A percentile compares a stretch with the other conserved stretches of the same genome.
phyloP scores from a whole-genome alignment of 1,284 basidiomycete genomes.

The Ustilago lituana region DNA sequence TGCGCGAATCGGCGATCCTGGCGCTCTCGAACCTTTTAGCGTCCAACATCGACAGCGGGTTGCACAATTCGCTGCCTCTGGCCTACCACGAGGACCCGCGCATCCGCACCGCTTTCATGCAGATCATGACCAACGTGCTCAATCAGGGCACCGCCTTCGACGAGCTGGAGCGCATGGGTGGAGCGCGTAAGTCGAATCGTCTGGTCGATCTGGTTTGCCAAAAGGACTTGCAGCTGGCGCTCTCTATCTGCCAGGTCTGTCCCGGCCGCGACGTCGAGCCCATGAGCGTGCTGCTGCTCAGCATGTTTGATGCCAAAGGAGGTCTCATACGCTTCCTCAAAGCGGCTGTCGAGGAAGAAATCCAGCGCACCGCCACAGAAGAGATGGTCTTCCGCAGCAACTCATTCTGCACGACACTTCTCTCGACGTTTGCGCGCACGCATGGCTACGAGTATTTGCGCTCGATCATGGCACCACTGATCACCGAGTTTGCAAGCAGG shows the following conservation, averaged over 20 bases:
- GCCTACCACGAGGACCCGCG: slow-evolving; percentile 80
- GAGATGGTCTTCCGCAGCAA: slow-evolving; percentile 65
- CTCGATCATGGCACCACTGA: slow-evolving; percentile 60
- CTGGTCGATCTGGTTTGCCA: slow-evolving; percentile 59
- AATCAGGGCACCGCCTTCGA: slow-evolving; percentile 73
- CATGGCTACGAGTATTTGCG: slow-evolving; percentile 64
- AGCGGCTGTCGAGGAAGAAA: slow-evolving; percentile 57
- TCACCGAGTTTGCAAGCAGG: slow-evolving; percentile 59
- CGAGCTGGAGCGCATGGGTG: slow-evolving; percentile 57
- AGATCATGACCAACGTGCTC: slow-evolving; percentile 86
- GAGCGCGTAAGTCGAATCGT: slow-evolving; percentile 46
- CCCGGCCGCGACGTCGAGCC: slow-evolving; percentile 51
- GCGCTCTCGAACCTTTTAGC: slow-evolving; percentile 83
- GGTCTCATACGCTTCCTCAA: slow-evolving; percentile 61
- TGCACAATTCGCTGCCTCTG: slow-evolving; percentile 84
- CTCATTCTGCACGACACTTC: slow-evolving; percentile 58
- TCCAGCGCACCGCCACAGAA: slow-evolving; percentile 53
- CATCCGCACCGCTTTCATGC: slow-evolving; percentile 83
- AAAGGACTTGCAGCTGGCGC: slow-evolving; percentile 55
- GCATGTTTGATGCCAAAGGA: slow-evolving; percentile 61
- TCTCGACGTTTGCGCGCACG: slow-evolving; percentile 59
- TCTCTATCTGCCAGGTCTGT: slow-evolving; percentile 58
- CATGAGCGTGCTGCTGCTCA: slow-evolving; percentile 55
- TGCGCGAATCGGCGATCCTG: slow-evolving; percentile 58
- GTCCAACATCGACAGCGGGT: slow-evolving; percentile 85